Evolutionary conservation across 1,284 basidiomycete species (phyloP).

Genomic region (Cryptococcus sp.): DNA sequence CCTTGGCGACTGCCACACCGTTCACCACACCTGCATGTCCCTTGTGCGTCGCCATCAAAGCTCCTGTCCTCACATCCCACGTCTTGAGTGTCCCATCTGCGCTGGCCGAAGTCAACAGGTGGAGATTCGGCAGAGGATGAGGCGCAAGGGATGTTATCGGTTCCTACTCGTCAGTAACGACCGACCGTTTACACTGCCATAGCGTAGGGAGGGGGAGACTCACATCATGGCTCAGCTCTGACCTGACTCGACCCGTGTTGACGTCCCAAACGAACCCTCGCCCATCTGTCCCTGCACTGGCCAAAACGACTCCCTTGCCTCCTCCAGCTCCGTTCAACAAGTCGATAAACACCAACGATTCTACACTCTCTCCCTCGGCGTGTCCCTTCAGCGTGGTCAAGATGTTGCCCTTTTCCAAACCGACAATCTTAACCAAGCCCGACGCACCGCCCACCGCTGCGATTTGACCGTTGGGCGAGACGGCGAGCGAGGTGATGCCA

Average conservation of each 20-base stretch:
- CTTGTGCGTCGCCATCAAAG: slow-evolving; percentile 68
- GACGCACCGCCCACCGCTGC: slow-evolving; percentile 80
- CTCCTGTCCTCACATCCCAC: slow-evolving; percentile 86
- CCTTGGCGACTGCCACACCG: slow-evolving; percentile 59
- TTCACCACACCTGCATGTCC: slow-evolving; percentile 81
- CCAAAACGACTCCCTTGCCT: slow-evolving; percentile 60
- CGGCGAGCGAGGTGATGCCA: slow-evolving; percentile 75
- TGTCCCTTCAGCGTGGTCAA: slow-evolving; percentile 77
- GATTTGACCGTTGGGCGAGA: slow-evolving; percentile 77
- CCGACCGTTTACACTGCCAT: neutral
- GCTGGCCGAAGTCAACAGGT: slow-evolving; percentile 74
- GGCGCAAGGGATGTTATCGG: slow-evolving; percentile 74
- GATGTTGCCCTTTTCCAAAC: slow-evolving; percentile 77
- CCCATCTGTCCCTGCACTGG: slow-evolving; percentile 89
- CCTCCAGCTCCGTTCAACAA: slow-evolving; percentile 54
- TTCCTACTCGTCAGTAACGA: slow-evolving; percentile 57
- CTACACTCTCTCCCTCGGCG: slow-evolving; percentile 80
- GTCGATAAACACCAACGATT: slow-evolving; percentile 80
- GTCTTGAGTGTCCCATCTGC: slow-evolving; percentile 81
- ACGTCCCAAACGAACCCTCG: slow-evolving; percentile 93
- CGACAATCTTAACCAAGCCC: slow-evolving; percentile 78
- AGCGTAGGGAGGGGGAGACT: slow-evolving; percentile 20
- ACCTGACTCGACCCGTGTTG: slow-evolving; percentile 69
- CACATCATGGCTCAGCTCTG: slow-evolving; percentile 73
- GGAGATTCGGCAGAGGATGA: slow-evolving; percentile 61